phyloP scores from a whole-genome alignment of 768 basidiomycete genomes.

The Collybia nuda region DNA sequence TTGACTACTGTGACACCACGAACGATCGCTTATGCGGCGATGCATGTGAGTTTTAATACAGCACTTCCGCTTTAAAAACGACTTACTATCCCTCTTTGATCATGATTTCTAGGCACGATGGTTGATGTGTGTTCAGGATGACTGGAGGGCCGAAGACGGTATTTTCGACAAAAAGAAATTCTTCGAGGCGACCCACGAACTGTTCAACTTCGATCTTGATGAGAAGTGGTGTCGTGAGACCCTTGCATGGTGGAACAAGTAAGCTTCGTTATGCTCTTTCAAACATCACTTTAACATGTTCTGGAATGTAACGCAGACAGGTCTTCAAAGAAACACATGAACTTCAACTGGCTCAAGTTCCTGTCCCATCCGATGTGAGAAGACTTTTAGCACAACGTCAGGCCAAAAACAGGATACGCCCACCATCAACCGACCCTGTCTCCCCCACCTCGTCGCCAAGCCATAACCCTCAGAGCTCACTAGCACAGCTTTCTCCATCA shows the following conservation, averaged over 20 bases:
- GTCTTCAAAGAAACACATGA: slow-evolving; percentile 4
- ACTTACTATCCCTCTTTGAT: neutral
- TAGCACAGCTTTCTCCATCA: too few relatives aligned
- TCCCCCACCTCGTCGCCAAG: too few relatives aligned
- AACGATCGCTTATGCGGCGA: slow-evolving; percentile 11
- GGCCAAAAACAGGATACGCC: too few relatives aligned
- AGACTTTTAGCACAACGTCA: too few relatives aligned
- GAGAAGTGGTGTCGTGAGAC: slow-evolving; percentile 6
- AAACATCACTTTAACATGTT: neutral
- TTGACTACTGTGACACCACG: slow-evolving; percentile 1
- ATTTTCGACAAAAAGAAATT: slow-evolving; percentile 5
- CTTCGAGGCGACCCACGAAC: neutral
- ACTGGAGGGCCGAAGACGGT: slow-evolving; percentile 8
- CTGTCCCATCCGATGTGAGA: too few relatives aligned
- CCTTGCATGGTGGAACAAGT: slow-evolving; percentile 10
- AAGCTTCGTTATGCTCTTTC: neutral
- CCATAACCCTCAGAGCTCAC: too few relatives aligned
- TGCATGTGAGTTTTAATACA: slow-evolving; percentile 6
- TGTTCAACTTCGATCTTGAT: slow-evolving; percentile 2
- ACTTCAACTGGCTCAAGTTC: slow-evolving; percentile 7
- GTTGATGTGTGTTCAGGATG: slow-evolving; percentile 7
- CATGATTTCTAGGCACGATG: neutral
- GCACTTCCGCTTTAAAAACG: neutral
- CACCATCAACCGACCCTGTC: too few relatives aligned
- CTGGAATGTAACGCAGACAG: neutral